phyloP scores from a whole-genome alignment of 495 filamentous ascomycete genomes.

The Podospora tetraspora region DNA sequence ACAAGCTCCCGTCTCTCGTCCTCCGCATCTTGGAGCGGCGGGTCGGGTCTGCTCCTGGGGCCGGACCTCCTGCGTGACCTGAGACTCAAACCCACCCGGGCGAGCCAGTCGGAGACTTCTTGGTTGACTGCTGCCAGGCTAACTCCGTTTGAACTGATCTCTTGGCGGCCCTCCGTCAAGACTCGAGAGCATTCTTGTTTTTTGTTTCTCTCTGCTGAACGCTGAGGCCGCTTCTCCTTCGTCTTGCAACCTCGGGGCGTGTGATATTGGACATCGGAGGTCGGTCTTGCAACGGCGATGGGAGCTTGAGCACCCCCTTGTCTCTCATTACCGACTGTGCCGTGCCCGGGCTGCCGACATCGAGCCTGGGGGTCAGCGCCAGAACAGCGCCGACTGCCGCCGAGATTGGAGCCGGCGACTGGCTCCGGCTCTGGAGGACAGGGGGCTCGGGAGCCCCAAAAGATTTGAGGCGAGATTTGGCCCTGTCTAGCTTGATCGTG shows the following conservation, averaged over 20 bases:
- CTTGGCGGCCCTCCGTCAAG: constrained; percentile 2
- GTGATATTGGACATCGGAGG: neutral
- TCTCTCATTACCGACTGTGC: constrained; percentile 26
- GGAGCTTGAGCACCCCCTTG: neutral
- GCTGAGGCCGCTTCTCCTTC: neutral
- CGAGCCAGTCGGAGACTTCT: constrained; percentile 5
- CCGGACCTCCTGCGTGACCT: constrained; percentile 19
- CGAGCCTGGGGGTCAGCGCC: constrained; percentile 12
- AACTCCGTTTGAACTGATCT: constrained; percentile 2
- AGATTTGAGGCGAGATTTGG: constrained; percentile 5
- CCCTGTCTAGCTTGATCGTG: constrained; percentile 2
- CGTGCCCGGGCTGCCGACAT: constrained; percentile 27
- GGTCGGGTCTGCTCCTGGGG: constrained; percentile 5
- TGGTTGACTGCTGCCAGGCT: constrained; percentile 1
- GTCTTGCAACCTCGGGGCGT: neutral
- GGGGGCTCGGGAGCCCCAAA: neutral
- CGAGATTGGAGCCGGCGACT: constrained; percentile 6
- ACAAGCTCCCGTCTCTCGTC: neutral
- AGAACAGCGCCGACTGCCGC: constrained; percentile 7
- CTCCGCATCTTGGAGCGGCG: constrained; percentile 1
- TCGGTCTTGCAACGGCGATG: neutral
- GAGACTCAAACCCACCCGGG: constrained; percentile 16
- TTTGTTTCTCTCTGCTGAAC: constrained; percentile 2
- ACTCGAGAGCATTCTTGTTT: neutral
- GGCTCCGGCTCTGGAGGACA: neutral